Conservation (phyloP, 352 stramenopile genomes). For the Plasmopara viticola region DNA sequence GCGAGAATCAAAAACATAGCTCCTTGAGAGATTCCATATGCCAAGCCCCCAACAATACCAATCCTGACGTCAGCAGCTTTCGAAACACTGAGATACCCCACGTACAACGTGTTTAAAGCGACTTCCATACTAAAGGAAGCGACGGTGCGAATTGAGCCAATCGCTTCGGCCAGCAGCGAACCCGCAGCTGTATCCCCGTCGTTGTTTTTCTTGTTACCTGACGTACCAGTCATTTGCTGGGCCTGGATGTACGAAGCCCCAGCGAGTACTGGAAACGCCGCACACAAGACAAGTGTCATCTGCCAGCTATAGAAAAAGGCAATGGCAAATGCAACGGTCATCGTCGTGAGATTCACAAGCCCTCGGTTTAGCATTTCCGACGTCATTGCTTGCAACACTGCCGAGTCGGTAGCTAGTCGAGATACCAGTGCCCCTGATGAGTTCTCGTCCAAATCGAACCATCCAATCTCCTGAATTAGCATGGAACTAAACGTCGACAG, state of each 20-base stretch:
- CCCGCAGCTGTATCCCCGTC: slow-evolving; percentile 42
- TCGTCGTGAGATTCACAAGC: slow-evolving; percentile 43
- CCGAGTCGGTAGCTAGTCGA: slow-evolving; percentile 71
- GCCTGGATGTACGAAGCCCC: slow-evolving; percentile 24
- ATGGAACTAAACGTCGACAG: slow-evolving; percentile 51
- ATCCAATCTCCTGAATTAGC: slow-evolving; percentile 72
- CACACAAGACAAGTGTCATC: slow-evolving; percentile 46
- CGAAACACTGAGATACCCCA: slow-evolving; percentile 27
- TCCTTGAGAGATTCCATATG: slow-evolving; percentile 61
- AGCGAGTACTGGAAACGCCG: slow-evolving; percentile 26
- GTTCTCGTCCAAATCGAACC: slow-evolving; percentile 76
- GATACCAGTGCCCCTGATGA: slow-evolving; percentile 59
- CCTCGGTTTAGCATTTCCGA: slow-evolving; percentile 56
- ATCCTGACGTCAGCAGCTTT: slow-evolving; percentile 33
- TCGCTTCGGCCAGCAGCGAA: slow-evolving; percentile 34
- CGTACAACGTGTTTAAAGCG: slow-evolving; percentile 27
- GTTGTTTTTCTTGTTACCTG: slow-evolving; percentile 42
- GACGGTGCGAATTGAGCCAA: slow-evolving; percentile 47
- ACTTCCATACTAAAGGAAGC: slow-evolving; percentile 55
- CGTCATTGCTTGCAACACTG: slow-evolving; percentile 66
- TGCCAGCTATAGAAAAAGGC: slow-evolving; percentile 57
- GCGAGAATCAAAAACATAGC: slow-evolving; percentile 60
- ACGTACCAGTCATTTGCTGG: slow-evolving; percentile 25
- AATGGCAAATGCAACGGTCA: slow-evolving; percentile 38
- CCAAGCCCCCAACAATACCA: slow-evolving; percentile 48